Evolutionary conservation across 2,329 filamentous ascomycete genomes (phyloP).

Genomic region (Dactylonectria macrodidyma): DNA sequence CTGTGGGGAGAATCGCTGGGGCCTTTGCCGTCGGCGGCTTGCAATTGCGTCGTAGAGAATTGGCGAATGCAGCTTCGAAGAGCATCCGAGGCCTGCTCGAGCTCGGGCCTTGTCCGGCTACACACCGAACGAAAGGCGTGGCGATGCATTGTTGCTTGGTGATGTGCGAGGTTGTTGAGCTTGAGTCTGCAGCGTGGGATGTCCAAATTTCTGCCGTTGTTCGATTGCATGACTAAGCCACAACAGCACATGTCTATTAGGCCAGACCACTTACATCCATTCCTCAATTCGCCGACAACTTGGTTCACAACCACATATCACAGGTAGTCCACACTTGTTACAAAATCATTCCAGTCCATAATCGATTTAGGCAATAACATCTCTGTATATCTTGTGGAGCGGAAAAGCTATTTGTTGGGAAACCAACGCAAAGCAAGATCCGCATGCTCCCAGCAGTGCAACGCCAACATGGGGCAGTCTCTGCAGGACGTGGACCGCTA

Average conservation of each 20-base stretch:
- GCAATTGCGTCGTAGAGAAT: conserved; percentile 58
- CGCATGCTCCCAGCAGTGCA: conserved; percentile 34
- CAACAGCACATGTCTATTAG: conserved; percentile 28
- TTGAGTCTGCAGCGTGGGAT: conserved; percentile 23
- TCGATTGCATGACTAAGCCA: conserved; percentile 43
- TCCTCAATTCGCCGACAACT: not conserved
- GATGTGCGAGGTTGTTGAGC: conserved; percentile 37
- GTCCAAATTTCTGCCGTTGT: conserved; percentile 43
- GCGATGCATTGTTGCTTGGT: conserved; percentile 53
- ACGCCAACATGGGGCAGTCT: conserved; percentile 35
- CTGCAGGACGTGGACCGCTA: conserved; percentile 22
- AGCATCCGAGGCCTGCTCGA: conserved; percentile 50
- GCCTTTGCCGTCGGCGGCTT: conserved; percentile 48
- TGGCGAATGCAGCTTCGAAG: conserved; percentile 53
- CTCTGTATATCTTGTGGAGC: conserved; percentile 36
- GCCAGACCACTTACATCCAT: conserved; percentile 33
- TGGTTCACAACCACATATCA: not conserved
- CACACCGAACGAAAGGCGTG: conserved; percentile 57
- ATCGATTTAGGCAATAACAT: conserved; percentile 26
- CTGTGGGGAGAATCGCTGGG: conserved; percentile 44
- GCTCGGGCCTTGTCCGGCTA: conserved; percentile 53
- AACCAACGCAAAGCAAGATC: conserved; percentile 43
- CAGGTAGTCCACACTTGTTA: not conserved
- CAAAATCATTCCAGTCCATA: not conserved
- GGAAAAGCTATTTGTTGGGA: conserved; percentile 40